Conservation (phyloP, 2,329 filamentous ascomycete genomes). For the Aaosphaeria arxii region DNA sequence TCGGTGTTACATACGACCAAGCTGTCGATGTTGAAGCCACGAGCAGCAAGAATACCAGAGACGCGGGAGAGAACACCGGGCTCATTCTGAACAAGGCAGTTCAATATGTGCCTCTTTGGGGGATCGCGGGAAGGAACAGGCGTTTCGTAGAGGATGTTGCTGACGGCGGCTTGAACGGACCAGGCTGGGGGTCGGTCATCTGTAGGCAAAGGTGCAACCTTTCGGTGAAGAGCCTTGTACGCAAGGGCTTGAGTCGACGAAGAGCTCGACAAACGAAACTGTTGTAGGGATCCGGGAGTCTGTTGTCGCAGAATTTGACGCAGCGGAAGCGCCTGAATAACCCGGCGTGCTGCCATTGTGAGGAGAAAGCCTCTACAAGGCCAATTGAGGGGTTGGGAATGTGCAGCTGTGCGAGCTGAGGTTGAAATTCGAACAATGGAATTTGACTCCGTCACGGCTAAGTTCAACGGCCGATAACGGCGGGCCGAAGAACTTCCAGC, state of each 20-base stretch:
- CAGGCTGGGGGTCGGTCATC: constrained; percentile 77
- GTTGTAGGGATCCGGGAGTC: constrained; percentile 23
- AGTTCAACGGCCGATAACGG: constrained; percentile 2
- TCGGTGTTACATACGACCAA: constrained; percentile 97
- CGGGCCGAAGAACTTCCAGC: constrained; percentile 1
- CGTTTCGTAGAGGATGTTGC: constrained; percentile 98
- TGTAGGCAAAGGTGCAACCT: constrained; percentile 78
- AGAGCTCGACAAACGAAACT: constrained; percentile 40
- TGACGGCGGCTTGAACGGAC: constrained; percentile 86
- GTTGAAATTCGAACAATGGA: constrained; percentile 5
- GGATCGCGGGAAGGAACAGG: constrained; percentile 79
- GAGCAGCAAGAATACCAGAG: constrained; percentile 90
- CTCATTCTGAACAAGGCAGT: constrained; percentile 98
- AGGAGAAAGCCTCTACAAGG: constrained; percentile 8
- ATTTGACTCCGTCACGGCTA: neutral
- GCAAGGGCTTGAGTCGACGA: constrained; percentile 90
- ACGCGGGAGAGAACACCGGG: constrained; percentile 95
- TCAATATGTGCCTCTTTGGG: constrained; percentile 92
- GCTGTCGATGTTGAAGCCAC: constrained; percentile 99
- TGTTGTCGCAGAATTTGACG: constrained; percentile 29
- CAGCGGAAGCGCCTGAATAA: constrained; percentile 36
- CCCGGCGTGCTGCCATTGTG: constrained; percentile 43
- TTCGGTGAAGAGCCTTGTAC: constrained; percentile 94
- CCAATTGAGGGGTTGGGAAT: constrained; percentile 15
- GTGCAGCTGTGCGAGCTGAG: constrained; percentile 1